Evolutionary conservation across 2,329 filamentous ascomycete species (phyloP), one percentile per base, ranked within the genome.

Genomic region (Microcyclospora tardicrescens): DNA sequence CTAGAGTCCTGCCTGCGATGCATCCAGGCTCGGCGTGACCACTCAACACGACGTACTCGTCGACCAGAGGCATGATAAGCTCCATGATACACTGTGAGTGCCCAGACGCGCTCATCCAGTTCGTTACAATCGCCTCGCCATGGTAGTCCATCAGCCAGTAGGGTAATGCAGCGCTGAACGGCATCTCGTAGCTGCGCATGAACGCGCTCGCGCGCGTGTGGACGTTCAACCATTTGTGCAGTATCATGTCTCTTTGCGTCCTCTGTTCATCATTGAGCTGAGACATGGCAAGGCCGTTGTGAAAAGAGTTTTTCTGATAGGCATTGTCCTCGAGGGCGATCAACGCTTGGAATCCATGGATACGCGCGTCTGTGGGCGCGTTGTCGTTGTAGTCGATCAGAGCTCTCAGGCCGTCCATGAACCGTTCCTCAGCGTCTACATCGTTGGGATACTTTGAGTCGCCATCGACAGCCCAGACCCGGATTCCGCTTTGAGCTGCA

Each of bases 31-130:
- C 33, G 2, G 42, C 42, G 13, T 44, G 35, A 33, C 42, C 40
- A 37, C 44, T 44, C 44, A 44, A 40, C 12, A 46, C 36, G 8
- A 46, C 36, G 28, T 44, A 46, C 12, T 46, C 39, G 16, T 46
- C 44, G 13, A 46, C 10, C 13, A 46, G 28, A 13, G 36, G 36
- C 44, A 46, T 46, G 12, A 46, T 38, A 28, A 37, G 31, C 5
- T 44, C 34, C 44, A 46, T 46, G n/a, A 46, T 35, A 37, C 36
- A 32, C 16, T 24, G 19, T 8, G 19, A 24, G 19, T 24, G 19
- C 19, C 19, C 19, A 24, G 19, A 24, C 19, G 19, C 24, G 14
- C 10, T 12, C 11, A 28, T 31, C 16, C 16, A 35, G 33, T 12
- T 19, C 14, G 19, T 16, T 14, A 5, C 19, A 30, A 46, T 19